Conservation (phyloP, 345 rosid species). For the Sonneratia alba region DNA sequence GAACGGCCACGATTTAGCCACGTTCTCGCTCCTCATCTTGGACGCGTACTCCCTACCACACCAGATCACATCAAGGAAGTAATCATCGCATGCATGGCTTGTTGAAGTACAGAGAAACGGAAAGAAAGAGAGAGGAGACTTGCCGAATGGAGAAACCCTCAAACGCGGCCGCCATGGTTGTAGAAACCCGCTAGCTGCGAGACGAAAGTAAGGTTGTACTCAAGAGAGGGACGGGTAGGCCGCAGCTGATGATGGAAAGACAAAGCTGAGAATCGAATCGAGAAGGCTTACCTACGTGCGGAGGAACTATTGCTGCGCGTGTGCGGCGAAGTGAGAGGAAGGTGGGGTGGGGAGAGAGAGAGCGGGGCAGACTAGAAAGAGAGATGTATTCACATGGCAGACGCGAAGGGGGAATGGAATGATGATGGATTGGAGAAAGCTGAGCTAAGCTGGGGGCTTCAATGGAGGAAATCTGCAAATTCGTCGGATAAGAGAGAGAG, state of each 20-base stretch:
- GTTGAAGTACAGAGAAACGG: not conserved
- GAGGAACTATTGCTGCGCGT: not conserved
- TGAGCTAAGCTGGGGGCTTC: not conserved
- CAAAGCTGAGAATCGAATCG: not conserved
- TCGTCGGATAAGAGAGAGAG: slow-evolving; percentile 11
- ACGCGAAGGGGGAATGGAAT: not conserved
- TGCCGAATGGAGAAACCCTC: not conserved
- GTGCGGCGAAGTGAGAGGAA: not conserved
- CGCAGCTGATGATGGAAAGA: not conserved
- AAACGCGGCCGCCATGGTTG: slow-evolving; percentile 24
- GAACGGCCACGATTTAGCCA: slow-evolving; percentile 59
- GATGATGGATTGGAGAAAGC: not conserved
- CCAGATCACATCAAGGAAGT: not conserved
- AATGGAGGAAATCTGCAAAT: slow-evolving; percentile 2
- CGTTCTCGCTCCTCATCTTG: slow-evolving; percentile 33
- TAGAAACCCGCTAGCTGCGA: not conserved
- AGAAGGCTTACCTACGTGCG: not conserved
- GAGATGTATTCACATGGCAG: slow-evolving; percentile 1
- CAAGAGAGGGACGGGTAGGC: not conserved
- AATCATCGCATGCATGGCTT: not conserved
- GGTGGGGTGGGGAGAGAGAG: not conserved
- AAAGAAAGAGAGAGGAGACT: not conserved
- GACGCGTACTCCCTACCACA: slow-evolving; percentile 39
- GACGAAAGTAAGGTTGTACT: not conserved
- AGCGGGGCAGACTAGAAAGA: not conserved